phyloP scores from a whole-genome alignment of 2,329 filamentous ascomycete genomes.

The Parastagonospora nodorum region DNA sequence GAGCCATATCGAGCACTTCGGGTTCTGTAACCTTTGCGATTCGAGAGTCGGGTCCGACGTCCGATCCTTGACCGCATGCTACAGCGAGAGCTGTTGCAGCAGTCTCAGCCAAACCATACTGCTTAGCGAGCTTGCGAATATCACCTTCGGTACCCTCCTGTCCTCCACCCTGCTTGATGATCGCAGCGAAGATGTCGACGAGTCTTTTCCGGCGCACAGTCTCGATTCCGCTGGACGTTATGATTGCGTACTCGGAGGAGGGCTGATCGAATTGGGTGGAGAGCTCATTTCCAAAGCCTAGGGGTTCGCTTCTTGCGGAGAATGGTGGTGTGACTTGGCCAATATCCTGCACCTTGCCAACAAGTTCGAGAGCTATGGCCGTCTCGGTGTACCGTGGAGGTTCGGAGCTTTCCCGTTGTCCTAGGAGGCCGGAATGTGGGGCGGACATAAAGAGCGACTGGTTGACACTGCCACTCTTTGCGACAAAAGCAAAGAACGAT shows the following conservation, averaged over 20 bases:
- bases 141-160: slow-evolving; percentile 82
- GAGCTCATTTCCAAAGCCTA: slow-evolving; percentile 92
- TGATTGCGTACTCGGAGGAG: slow-evolving; percentile 81
- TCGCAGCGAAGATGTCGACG: slow-evolving; percentile 88
- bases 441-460: slow-evolving; percentile 82
- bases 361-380: slow-evolving; percentile 77
- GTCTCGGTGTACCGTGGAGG: slow-evolving; percentile 73
- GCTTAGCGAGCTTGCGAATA: slow-evolving; percentile 79
- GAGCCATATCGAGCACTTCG: slow-evolving; percentile 81
- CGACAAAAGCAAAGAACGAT: slow-evolving; percentile 86
- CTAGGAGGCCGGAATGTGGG: slow-evolving; percentile 85
- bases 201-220: slow-evolving; percentile 81
- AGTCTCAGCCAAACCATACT: slow-evolving; percentile 87
- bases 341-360: slow-evolving; percentile 75
- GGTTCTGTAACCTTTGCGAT: slow-evolving; percentile 77
- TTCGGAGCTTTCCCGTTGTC: slow-evolving; percentile 60
- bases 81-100: slow-evolving; percentile 91
- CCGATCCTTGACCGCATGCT: slow-evolving; percentile 89
- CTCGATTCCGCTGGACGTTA: slow-evolving; percentile 90
- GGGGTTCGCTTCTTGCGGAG: slow-evolving; percentile 61
- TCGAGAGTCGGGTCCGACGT: slow-evolving; percentile 73
- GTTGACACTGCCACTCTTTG: slow-evolving; percentile 61
- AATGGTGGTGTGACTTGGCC: slow-evolving; percentile 77
- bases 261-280: slow-evolving; percentile 92
- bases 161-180: slow-evolving; percentile 72